Evolutionary conservation across 2,329 filamentous ascomycete genomes (phyloP).

Genomic region (Neofusicoccum parvum): DNA sequence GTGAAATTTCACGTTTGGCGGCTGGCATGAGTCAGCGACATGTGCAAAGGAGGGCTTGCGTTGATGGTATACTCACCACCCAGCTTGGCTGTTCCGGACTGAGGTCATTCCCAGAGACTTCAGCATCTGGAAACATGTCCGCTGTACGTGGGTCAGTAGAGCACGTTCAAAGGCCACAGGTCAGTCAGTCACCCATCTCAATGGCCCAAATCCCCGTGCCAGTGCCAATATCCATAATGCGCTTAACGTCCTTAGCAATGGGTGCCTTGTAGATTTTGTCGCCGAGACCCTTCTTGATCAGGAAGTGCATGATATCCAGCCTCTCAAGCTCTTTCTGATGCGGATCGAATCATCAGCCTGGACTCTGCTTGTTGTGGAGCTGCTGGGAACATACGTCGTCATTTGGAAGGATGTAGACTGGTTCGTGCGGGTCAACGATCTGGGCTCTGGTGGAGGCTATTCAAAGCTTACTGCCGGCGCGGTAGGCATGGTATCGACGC

Average conservation of each 20-base stretch:
- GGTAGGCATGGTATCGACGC: conserved; percentile 32
- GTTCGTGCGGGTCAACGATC: conserved; percentile 14
- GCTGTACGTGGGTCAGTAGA: conserved; percentile 34
- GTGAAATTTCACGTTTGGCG: conserved; percentile 63
- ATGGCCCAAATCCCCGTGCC: conserved; percentile 41
- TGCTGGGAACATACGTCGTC: conserved; percentile 26
- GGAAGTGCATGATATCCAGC: conserved; percentile 34
- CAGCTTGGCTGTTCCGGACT: conserved; percentile 52
- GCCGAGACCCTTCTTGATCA: conserved; percentile 40
- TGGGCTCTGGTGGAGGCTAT: not conserved
- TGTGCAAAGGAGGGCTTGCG: no score
- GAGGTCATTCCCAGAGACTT: conserved; percentile 43
- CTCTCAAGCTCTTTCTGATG: conserved; percentile 39
- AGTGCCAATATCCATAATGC: conserved; percentile 31
- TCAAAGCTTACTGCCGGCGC: conserved; percentile 19
- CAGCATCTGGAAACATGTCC: conserved; percentile 26
- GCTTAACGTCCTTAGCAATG: conserved; percentile 16
- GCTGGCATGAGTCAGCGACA: conserved; percentile 28
- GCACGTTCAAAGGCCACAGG: conserved; percentile 26
- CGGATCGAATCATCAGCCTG: not conserved
- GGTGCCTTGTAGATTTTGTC: conserved; percentile 30
- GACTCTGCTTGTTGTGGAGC: not conserved
- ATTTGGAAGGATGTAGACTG: conserved; percentile 40
- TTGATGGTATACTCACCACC: conserved; percentile 24
- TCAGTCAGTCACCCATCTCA: conserved; percentile 31